These are phyloP conservation scores for Clausena lansium DNA, from an alignment of 345 rosid genomes.

Conservation along the genomic window DNA sequence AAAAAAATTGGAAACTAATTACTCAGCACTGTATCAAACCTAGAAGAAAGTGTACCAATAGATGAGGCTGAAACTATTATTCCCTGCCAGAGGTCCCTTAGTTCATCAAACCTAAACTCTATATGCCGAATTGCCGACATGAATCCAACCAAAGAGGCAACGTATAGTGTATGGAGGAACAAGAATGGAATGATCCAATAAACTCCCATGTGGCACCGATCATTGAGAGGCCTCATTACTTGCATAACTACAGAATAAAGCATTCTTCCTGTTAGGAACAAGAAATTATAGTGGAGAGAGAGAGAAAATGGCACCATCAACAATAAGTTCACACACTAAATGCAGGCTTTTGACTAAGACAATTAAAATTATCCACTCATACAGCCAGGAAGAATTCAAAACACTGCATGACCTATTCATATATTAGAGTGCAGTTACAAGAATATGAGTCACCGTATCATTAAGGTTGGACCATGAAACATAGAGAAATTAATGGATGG, in stretches of 20 bases:
- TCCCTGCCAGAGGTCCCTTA: slow-evolving; percentile 85
- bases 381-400: neutral
- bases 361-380: neutral
- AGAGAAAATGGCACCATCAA: neutral
- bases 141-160: slow-evolving; percentile 57
- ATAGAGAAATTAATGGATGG: neutral
- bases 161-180: slow-evolving; percentile 55
- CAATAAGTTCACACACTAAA: neutral
- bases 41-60: slow-evolving; percentile 43
- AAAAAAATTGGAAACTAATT: neutral
- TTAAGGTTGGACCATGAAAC: neutral
- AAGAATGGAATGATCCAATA: slow-evolving; percentile 56
- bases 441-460: neutral
- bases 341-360: neutral
- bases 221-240: slow-evolving; percentile 52
- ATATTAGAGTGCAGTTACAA: neutral
- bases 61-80: slow-evolving; percentile 65
- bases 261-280: slow-evolving; percentile 25
- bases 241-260: slow-evolving; percentile 52
- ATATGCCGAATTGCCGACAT: slow-evolving; percentile 66
- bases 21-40: neutral
- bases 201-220: slow-evolving; percentile 58
- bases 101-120: slow-evolving; percentile 83
- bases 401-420: neutral
- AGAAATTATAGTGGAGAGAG: slow-evolving; percentile 1